Percentiles rank a stretch among this genome's conserved stretches.
These are phyloP conservation scores for Ambrosia hybrid DNA, from an alignment of 140 eudicot genomes.

Conservation along the genomic window DNA sequence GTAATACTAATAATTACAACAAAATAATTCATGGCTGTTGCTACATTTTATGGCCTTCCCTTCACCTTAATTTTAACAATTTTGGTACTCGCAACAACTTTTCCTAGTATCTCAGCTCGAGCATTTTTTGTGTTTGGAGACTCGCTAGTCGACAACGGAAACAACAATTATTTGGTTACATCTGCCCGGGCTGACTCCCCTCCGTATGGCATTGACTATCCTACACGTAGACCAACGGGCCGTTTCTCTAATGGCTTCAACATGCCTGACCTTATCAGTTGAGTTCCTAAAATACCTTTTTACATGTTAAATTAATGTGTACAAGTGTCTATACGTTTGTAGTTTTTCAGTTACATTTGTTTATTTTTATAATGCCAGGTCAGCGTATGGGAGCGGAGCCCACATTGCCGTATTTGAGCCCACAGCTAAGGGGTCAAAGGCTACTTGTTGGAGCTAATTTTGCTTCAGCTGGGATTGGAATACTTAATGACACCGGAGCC, in stretches of 20 bases:
- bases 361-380: constrained; percentile 32
- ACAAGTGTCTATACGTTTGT: background rate
- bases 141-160: constrained; percentile 70
- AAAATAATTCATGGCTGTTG: constrained; percentile 32
- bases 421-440: constrained; percentile 40
- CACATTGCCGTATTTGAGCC: constrained; percentile 45
- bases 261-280: constrained; percentile 62
- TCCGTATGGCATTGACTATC: constrained; percentile 72
- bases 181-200: constrained; percentile 65
- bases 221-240: constrained; percentile 63
- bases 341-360: background rate
- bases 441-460: constrained; percentile 51
- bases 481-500: constrained; percentile 56
- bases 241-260: constrained; percentile 73
- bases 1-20: constrained; percentile 17
- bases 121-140: constrained; percentile 73
- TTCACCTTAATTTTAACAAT: constrained; percentile 10
- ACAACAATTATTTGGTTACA: constrained; percentile 62
- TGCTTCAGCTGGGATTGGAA: constrained; percentile 67
- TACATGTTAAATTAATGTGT: background rate
- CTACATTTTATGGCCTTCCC: constrained; percentile 14
- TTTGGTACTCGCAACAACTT: constrained; percentile 22
- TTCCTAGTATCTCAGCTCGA: constrained; percentile 36
- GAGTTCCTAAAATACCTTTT: constrained; percentile 13
- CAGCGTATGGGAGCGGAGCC: constrained; percentile 47